These are phyloP conservation scores for Pseudopithomyces chartarum DNA, from an alignment of 2,329 filamentous ascomycete species.

Conservation along the genomic window DNA sequence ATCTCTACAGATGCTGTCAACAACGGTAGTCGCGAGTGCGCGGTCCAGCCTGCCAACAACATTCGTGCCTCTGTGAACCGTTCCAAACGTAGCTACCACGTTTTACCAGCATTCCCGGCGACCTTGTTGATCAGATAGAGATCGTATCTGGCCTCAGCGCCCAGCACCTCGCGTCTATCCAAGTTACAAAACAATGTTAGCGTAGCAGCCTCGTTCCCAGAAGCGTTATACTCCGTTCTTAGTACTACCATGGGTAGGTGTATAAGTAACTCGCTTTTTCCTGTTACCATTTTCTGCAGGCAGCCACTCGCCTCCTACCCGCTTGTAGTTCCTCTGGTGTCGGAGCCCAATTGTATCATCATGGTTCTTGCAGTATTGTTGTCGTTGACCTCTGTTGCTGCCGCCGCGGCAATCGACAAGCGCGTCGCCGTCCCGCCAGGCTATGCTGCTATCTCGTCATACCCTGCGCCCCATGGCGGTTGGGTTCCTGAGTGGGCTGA, in stretches of 20 bases:
- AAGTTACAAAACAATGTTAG: slow-evolving; percentile 3
- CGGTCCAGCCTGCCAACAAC: not conserved
- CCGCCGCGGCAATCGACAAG: slow-evolving; percentile 32
- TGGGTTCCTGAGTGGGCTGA: slow-evolving; percentile 71
- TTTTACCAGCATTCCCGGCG: not conserved
- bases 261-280: slow-evolving; percentile 13
- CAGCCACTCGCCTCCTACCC: slow-evolving; percentile 12
- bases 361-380: slow-evolving; percentile 30
- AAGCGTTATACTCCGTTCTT: slow-evolving; percentile 11
- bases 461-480: slow-evolving; percentile 73
- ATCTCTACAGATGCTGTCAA: not conserved
- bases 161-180: slow-evolving; percentile 5
- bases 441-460: slow-evolving; percentile 62
- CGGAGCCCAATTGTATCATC: slow-evolving; percentile 12
- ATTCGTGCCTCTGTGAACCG: not conserved
- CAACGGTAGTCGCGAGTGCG: not conserved
- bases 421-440: slow-evolving; percentile 39
- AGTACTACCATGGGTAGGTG: slow-evolving; percentile 3
- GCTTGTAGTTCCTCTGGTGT: slow-evolving; percentile 7
- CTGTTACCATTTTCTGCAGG: not conserved
- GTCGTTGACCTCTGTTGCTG: slow-evolving; percentile 24
- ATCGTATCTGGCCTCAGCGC: not conserved
- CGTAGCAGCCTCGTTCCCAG: slow-evolving; percentile 11
- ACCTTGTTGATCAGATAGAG: not conserved
- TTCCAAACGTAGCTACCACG: not conserved